phyloP scores from a whole-genome alignment of 73 alveolate species.

The Tetrahymena elliotti region DNA sequence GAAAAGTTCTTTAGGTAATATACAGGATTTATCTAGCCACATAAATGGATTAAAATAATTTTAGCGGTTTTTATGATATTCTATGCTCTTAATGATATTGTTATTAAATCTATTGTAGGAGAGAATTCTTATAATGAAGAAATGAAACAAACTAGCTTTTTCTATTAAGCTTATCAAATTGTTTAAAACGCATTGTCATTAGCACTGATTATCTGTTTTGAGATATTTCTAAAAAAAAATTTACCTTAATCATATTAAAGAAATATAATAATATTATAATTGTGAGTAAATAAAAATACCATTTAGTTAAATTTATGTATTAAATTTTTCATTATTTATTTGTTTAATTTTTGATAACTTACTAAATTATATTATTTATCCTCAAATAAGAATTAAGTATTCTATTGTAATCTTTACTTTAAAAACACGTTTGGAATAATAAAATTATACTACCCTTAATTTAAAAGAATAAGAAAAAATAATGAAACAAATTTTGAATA shows the following conservation, averaged over 20 bases:
- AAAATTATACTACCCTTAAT: too few species aligned
- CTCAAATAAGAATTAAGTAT: too few species aligned
- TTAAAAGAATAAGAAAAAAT: too few species aligned
- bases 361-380: too few species aligned
- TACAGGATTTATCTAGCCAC: not conserved
- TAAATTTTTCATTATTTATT: too few species aligned
- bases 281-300: not conserved
- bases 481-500: too few species aligned
- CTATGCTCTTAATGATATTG: not conserved
- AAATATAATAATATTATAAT: not conserved
- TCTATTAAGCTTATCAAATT: not conserved
- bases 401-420: too few species aligned
- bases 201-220: not conserved
- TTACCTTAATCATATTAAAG: not conserved
- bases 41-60: not conserved
- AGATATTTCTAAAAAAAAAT: not conserved
- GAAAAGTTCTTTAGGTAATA: not conserved
- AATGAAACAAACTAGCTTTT: not conserved
- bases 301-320: not conserved
- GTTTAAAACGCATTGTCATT: not conserved
- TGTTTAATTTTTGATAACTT: too few species aligned
- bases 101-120: not conserved
- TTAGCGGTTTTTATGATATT: not conserved
- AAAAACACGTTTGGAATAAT: too few species aligned
- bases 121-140: not conserved